Evolutionary conservation across 257 asterid species (phyloP), one percentile per base, ranked within the genome.

Genomic region (Pogostemon cablin): DNA sequence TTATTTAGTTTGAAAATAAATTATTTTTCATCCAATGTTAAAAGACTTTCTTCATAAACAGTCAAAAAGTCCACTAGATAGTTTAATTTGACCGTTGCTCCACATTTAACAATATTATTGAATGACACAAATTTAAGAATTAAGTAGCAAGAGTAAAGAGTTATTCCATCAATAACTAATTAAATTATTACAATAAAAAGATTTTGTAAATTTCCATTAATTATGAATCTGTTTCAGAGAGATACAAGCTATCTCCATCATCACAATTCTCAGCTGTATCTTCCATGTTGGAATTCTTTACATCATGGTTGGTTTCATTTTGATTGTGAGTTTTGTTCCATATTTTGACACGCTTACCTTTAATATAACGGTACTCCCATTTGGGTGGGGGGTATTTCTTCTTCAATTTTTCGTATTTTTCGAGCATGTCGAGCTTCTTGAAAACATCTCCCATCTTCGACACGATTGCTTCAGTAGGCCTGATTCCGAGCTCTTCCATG

Each of bases 401-500:
- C 69, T 85, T 81, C 78, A 93, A 52, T 61, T 83, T 93, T 17
- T 59, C 78, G 68, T 79, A 86, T 69, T 88, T 90, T 82, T 93
- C 96, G 84, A 80, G 5, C 97, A 88, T 88, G 72, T 56, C 92
- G 25, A 88, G 92, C 82, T 86, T 87, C 76, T 80, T 78, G 75
- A 93, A 85, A 25, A 81, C 95, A 53, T 82, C 88, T 71, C 96
- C 98, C 54, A 93, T 88, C 96, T 84, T 86, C 6, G 79, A 71
- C 38, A 93, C 92, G 7, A 89, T 84, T 0, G 77, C 3, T 76
- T 76, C 62, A 35, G 82, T 86, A n/a, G 98, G 97, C 55, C 84
- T 79, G 55, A 86, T 73, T 20, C 96, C 87, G 3, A 93, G 98
- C 87, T 90, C 98, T 81, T 93, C 97, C 98, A 91, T 91, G 83